phyloP scores from a whole-genome alignment of 768 basidiomycete species.

The Dictyophora rubrovolvata region DNA sequence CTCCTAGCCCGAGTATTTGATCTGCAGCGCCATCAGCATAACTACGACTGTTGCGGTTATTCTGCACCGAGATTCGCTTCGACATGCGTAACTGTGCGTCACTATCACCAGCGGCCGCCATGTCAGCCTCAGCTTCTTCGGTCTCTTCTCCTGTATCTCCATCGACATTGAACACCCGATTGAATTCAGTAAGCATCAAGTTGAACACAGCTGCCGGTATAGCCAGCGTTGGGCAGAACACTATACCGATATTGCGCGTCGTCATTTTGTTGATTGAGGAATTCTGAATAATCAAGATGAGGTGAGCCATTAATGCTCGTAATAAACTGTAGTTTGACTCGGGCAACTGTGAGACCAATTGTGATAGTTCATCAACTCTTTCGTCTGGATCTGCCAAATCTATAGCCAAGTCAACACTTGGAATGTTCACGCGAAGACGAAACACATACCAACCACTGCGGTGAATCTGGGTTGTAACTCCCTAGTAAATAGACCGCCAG shows the following conservation, averaged over 20 bases:
- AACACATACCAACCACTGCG: conserved; percentile 77
- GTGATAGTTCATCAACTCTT: conserved; percentile 76
- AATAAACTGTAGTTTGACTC: conserved; percentile 89
- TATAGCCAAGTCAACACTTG: conserved; percentile 24
- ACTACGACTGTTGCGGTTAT: conserved; percentile 72
- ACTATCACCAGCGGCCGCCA: neutral
- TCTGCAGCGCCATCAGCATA: conserved; percentile 81
- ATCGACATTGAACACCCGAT: conserved; percentile 83
- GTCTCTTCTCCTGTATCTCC: conserved; percentile 21
- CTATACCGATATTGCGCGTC: conserved; percentile 96
- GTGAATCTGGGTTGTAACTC: conserved; percentile 89
- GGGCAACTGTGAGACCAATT: conserved; percentile 79
- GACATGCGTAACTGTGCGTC: conserved; percentile 12
- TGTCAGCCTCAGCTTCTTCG: conserved; percentile 20
- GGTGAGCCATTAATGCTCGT: conserved; percentile 87
- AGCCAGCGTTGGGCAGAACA: conserved; percentile 94
- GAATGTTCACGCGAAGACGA: neutral
- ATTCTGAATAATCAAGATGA: conserved; percentile 92
- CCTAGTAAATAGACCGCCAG: conserved; percentile 83
- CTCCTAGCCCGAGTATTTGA: conserved; percentile 65
- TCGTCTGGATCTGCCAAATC: conserved; percentile 86
- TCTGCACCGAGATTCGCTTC: conserved; percentile 25
- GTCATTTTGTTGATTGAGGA: conserved; percentile 93
- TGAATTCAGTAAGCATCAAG: conserved; percentile 88
- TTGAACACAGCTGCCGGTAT: conserved; percentile 98